Percentiles rank a stretch among this genome's conserved stretches.
Evolutionary conservation across 345 rosid species (phyloP).

Genomic region (Clarkia xantiana): DNA sequence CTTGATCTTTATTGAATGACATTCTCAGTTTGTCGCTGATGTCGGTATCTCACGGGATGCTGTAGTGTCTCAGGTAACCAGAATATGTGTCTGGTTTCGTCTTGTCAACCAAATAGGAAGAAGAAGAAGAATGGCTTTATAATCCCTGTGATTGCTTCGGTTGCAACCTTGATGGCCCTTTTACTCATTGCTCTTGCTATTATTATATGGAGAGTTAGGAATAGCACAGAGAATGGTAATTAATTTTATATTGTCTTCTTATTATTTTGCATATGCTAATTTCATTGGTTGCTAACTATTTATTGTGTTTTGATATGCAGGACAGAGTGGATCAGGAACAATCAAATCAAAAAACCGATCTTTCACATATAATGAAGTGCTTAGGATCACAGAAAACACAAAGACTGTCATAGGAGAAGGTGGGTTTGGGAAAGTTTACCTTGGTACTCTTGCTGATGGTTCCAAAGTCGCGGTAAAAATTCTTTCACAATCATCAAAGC

Average conservation of each 20-base stretch:
- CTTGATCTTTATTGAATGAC: neutral
- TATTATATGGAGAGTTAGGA: neutral
- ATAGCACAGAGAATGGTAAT: neutral
- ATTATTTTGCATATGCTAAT: neutral
- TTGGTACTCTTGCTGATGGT: constrained; percentile 6
- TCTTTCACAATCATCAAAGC: constrained; percentile 10
- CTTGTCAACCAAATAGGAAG: neutral
- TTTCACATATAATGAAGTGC: constrained; percentile 21
- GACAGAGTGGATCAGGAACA: neutral
- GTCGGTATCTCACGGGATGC: too few species aligned
- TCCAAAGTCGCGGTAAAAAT: constrained; percentile 18
- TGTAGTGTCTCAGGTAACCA: neutral
- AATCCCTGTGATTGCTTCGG: neutral
- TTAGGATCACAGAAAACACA: constrained; percentile 27
- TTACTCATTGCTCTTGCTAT: neutral
- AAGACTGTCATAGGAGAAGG: constrained; percentile 27
- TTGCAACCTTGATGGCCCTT: neutral
- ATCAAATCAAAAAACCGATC: constrained; percentile 8
- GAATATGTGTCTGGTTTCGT: neutral
- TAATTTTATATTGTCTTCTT: neutral
- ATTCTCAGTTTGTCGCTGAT: neutral
- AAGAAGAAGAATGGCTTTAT: neutral
- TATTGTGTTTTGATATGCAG: neutral
- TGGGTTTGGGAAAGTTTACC: constrained; percentile 29
- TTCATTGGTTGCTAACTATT: neutral